Percentiles rank a stretch among this genome's conserved stretches.
Evolutionary conservation across 441 rosid genomes (phyloP).

Genomic region (Codiaeum variegatum): DNA sequence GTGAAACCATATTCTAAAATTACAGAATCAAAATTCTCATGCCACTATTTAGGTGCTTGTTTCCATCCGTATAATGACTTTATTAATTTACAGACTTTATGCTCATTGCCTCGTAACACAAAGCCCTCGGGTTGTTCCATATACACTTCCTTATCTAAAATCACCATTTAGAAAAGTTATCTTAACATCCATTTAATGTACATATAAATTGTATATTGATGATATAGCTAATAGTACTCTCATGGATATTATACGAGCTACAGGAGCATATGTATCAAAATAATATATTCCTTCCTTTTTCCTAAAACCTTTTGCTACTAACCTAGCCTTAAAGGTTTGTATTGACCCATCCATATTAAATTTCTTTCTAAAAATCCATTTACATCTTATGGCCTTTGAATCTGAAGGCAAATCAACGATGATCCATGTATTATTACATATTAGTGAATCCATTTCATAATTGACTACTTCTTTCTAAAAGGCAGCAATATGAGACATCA

Average conservation of each 20-base stretch:
- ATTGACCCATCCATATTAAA: neutral
- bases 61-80: too few relatives aligned
- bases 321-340: neutral
- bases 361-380: neutral
- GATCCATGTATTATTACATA: too few relatives aligned
- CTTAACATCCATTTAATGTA: too few relatives aligned
- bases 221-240: neutral
- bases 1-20: neutral
- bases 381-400: neutral
- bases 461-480: neutral
- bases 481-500: neutral
- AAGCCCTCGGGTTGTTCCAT: too few relatives aligned
- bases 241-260: neutral
- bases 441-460: neutral
- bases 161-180: too few relatives aligned
- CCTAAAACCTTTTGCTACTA: neutral
- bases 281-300: neutral
- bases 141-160: too few relatives aligned
- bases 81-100: too few relatives aligned
- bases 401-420: neutral
- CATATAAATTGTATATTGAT: slow-evolving; percentile 1
- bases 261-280: slow-evolving; percentile 11
- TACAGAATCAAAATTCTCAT: neutral
- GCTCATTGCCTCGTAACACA: too few relatives aligned
- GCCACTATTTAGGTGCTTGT: too few relatives aligned